Percentiles rank a stretch among this genome's conserved stretches.
Evolutionary conservation across 495 filamentous ascomycete genomes (phyloP).

Genomic region (Trichoderma parareesei): DNA sequence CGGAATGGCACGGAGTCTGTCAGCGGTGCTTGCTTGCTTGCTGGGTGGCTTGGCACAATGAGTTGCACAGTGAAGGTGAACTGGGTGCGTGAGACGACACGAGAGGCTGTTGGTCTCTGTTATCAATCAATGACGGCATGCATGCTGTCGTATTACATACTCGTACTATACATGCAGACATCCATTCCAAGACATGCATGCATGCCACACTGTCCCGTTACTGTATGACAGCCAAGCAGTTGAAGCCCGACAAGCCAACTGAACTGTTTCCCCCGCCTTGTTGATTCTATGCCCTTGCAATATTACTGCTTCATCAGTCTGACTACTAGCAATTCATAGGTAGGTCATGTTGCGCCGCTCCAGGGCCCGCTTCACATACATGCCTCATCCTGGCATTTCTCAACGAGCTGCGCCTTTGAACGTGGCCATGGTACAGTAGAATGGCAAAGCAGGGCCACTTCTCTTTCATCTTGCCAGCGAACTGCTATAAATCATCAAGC

Average conservation of each 20-base stretch:
- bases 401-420: too few species aligned
- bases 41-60: neutral
- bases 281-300: neutral
- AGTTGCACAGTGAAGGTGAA: neutral
- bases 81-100: too few species aligned
- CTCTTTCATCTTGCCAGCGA: too few species aligned
- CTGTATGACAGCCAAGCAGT: neutral
- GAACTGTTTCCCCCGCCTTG: neutral
- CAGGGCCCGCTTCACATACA: neutral
- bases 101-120: neutral
- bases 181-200: neutral
- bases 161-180: too few species aligned
- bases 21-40: too few species aligned
- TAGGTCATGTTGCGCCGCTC: too few species aligned
- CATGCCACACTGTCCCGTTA: neutral
- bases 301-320: too few species aligned
- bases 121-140: constrained; percentile 1
- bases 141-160: neutral
- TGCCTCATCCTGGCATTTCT: too few species aligned
- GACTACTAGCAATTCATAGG: too few species aligned
- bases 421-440: too few species aligned
- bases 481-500: too few species aligned
- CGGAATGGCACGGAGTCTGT: neutral
- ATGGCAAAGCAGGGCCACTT: too few species aligned
- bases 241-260: neutral